A percentile compares a stretch with the other conserved stretches of the same genome.
Evolutionary conservation across 2,329 filamentous ascomycete genomes (phyloP).

Genomic region (Calonectria hawksworthii): DNA sequence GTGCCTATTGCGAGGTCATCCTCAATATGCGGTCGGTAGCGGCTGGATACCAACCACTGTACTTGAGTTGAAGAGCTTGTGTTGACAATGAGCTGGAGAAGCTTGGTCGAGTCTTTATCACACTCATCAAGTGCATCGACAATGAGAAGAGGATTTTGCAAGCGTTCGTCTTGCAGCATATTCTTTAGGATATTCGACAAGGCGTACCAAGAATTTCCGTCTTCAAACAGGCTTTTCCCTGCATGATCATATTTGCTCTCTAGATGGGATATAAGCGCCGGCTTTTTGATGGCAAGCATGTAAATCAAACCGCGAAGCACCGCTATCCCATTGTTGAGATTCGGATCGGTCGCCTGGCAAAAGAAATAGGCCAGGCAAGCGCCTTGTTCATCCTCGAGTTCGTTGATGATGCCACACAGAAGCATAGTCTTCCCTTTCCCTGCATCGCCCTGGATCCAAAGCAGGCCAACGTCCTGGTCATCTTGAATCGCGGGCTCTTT

Average conservation of each 20-base stretch:
- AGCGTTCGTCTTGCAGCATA: not conserved
- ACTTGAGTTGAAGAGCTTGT: conserved; percentile 24
- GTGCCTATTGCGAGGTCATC: conserved; percentile 47
- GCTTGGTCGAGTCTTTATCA: conserved; percentile 29
- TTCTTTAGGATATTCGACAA: not conserved
- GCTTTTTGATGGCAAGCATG: not conserved
- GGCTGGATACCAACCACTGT: conserved; percentile 62
- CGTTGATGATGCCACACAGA: not conserved
- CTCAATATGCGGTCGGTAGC: conserved; percentile 47
- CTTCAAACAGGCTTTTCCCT: not conserved
- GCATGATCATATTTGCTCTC: not conserved
- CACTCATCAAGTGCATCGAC: conserved; percentile 65
- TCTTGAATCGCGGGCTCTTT: too few species aligned
- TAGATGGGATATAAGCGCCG: not conserved
- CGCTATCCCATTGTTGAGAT: not conserved
- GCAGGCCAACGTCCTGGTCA: not conserved
- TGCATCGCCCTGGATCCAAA: not conserved
- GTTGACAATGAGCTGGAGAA: conserved; percentile 48
- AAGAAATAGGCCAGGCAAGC: not conserved
- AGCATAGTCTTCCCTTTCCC: conserved; percentile 5
- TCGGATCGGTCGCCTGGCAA: not conserved
- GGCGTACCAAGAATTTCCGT: not conserved
- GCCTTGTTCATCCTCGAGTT: not conserved
- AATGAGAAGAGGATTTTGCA: conserved; percentile 45
- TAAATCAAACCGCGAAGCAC: not conserved